Base-by-base conservation (phyloP, 345 rosid species). In the Tarenaya hassleriana region DNA sequence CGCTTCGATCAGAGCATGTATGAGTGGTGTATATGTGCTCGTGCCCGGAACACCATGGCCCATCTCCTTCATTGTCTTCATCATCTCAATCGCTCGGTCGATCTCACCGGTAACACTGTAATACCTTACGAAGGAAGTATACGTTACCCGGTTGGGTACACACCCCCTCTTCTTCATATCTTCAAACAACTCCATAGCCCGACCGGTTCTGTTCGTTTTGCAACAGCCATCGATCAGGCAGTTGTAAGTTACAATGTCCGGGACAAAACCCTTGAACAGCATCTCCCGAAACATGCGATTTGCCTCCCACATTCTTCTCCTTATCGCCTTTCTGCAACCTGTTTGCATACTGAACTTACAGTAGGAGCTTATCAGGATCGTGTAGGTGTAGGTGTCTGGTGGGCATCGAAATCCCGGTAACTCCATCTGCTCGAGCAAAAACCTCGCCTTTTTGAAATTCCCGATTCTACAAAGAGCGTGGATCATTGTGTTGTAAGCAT, bases 161-260 rank as follows among this genome's bases (percentile, higher is more conserved):
- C 87, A 87, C 3, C 77, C 88, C 69, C 77, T 75, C 64, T 67
- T 74, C 44, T 44, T 58, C 97, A 90, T 87, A 67, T 87, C 92
- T 17, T 82, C 78, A 37, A 82, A 70, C 61, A 84, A 75, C 56
- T 90, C 95, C 69, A 80, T 16, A 14, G 89, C 95, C 73, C 97
- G 73, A 69, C 69, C 84, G 5, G 86, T 75, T 53, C 89, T 69
- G 46, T 69, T 56, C 4, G 88, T 84, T 70, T 84, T 87, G 48
- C 87, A 86, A 29, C 97, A 86, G 14, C 91, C 94, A 47, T 90
- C 86, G 21, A 90, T 86, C 85, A 86, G 73, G 54, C 96, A 86
- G 50, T 90, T 86, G 33, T 86, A 90, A 0, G 94, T 77, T 11
- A 86, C 88, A 40, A 82, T 83, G 75, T 90, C 96, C 0, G 91